Conservation (phyloP, 2,329 filamentous ascomycete genomes). For the Hortaea werneckii region DNA sequence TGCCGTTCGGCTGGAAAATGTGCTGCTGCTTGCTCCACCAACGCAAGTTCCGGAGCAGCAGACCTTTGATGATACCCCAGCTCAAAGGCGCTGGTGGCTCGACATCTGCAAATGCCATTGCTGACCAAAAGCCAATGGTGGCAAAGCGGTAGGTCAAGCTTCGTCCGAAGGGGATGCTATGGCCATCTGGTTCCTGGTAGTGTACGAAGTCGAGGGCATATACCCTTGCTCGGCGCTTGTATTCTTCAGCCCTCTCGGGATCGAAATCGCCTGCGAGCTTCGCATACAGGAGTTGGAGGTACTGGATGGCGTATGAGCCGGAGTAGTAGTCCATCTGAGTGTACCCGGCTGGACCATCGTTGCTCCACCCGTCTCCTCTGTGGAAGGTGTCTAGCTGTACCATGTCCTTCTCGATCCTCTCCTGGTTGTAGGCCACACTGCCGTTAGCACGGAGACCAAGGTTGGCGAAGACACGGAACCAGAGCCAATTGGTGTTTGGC, state of each 20-base stretch:
- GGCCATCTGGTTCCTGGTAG: conserved; percentile 63
- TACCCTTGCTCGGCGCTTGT: too few species aligned
- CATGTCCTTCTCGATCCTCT: conserved; percentile 63
- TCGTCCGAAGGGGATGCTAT: conserved; percentile 66
- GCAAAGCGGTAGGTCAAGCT: conserved; percentile 75
- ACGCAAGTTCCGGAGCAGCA: conserved; percentile 61
- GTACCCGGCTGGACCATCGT: conserved; percentile 68
- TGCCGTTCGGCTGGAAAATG: conserved; percentile 66
- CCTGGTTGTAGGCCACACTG: conserved; percentile 58
- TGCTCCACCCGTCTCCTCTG: conserved; percentile 68
- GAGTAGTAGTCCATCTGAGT: conserved; percentile 84
- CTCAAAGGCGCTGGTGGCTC: conserved; percentile 61
- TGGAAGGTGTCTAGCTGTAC: conserved; percentile 72
- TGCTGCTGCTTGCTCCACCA: conserved; percentile 71
- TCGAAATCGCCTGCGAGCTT: too few species aligned
- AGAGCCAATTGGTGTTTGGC: conserved; percentile 60
- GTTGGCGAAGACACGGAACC: conserved; percentile 79
- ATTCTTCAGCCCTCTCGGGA: too few species aligned
- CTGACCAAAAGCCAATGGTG: conserved; percentile 77
- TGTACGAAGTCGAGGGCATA: conserved; percentile 59
- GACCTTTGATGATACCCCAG: conserved; percentile 70
- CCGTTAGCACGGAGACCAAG: conserved; percentile 62
- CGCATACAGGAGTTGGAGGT: conserved; percentile 66
- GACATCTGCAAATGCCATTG: conserved; percentile 64
- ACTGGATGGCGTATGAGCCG: conserved; percentile 72